Conservation (phyloP, 164 flowering plant species). For the Annona squamosa region DNA sequence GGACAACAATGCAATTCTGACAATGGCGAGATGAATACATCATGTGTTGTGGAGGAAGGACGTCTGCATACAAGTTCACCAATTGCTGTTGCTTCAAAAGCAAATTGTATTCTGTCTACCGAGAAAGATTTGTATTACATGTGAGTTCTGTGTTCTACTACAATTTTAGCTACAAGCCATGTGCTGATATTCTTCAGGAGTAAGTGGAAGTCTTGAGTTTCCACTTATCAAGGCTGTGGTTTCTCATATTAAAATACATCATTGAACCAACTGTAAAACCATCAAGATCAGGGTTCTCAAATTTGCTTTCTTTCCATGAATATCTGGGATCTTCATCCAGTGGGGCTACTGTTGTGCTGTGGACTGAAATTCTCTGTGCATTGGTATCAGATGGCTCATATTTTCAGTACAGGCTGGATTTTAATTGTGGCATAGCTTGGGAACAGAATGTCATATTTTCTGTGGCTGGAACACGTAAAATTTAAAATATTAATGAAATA, state of each 20-base stretch:
- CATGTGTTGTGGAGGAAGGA: slow-evolving; percentile 5
- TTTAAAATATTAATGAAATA: no score
- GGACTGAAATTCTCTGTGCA: background rate
- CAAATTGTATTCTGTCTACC: slow-evolving; percentile 17
- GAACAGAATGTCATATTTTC: background rate
- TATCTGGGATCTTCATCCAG: background rate
- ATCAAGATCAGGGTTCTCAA: background rate
- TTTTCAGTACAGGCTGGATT: background rate
- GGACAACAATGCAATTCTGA: slow-evolving; percentile 10
- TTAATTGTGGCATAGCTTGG: background rate
- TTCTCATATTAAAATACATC: background rate
- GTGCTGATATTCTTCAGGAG: background rate
- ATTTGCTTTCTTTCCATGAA: background rate
- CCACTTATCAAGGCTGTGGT: background rate
- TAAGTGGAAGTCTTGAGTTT: background rate
- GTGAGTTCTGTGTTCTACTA: slow-evolving; percentile 21
- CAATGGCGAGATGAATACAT: slow-evolving; percentile 8
- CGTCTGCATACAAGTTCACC: slow-evolving; percentile 29
- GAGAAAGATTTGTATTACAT: slow-evolving; percentile 40
- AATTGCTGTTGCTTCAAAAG: slow-evolving; percentile 32
- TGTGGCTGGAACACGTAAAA: background rate
- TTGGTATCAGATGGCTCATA: background rate
- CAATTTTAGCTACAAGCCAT: background rate
- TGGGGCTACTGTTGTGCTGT: background rate
- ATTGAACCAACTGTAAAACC: background rate